These are phyloP conservation scores for Clarireedia homoeocarpa DNA, from an alignment of 2,329 filamentous ascomycete species.

Conservation along the genomic window DNA sequence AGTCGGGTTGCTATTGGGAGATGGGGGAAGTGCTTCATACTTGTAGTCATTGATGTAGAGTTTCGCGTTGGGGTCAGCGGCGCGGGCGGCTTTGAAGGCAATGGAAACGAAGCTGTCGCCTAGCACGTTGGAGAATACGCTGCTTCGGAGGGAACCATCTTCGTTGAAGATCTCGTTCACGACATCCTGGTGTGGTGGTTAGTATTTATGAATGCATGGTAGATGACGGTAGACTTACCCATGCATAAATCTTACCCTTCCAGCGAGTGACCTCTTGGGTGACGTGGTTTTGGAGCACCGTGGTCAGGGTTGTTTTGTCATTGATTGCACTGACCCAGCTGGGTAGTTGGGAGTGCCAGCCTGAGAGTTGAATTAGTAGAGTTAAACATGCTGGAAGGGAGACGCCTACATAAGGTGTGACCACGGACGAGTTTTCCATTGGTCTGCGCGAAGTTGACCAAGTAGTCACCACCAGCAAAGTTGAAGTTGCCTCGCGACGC, in stretches of 20 bases:
- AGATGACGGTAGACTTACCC: conserved; percentile 26
- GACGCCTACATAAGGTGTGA: conserved; percentile 48
- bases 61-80: conserved; percentile 58
- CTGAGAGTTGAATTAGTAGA: too few relatives aligned
- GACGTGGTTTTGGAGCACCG: conserved; percentile 53
- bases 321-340: conserved; percentile 50
- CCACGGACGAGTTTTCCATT: conserved; percentile 55
- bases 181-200: conserved; percentile 38
- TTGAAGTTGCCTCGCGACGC: conserved; percentile 43
- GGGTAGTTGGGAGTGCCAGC: conserved; percentile 53
- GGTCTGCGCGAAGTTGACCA: conserved; percentile 48
- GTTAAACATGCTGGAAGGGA: too few relatives aligned
- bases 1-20: neutral
- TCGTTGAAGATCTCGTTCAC: conserved; percentile 55
- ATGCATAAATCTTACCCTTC: conserved; percentile 55
- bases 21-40: conserved; percentile 38
- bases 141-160: conserved; percentile 17
- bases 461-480: conserved; percentile 48
- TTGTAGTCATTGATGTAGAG: conserved; percentile 74
- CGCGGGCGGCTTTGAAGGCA: conserved; percentile 60
- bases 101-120: conserved; percentile 63
- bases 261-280: conserved; percentile 48
- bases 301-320: conserved; percentile 39
- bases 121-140: conserved; percentile 58
- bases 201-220: neutral